phyloP scores from a whole-genome alignment of 257 asterid genomes.

The Verbena officinalis region DNA sequence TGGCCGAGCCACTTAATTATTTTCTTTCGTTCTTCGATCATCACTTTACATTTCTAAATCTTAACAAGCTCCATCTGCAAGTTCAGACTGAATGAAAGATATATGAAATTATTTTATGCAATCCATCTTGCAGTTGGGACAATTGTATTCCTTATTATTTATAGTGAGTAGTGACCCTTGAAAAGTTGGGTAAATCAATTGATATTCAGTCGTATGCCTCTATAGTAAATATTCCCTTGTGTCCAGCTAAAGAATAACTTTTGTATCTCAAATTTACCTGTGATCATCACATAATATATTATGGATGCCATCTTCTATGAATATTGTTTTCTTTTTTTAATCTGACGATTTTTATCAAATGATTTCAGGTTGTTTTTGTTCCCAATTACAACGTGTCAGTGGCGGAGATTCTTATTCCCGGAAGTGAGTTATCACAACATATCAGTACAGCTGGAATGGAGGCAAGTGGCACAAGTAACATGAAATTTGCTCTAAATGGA shows the following conservation, averaged over 20 bases:
- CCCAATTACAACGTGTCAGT: constrained; percentile 98
- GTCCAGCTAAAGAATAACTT: constrained; percentile 4
- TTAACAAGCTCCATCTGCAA: constrained; percentile 9
- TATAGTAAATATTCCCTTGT: neutral
- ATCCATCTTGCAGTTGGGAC: neutral
- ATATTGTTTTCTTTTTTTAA: neutral
- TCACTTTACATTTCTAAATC: too few relatives aligned
- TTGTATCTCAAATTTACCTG: neutral
- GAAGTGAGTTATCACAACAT: constrained; percentile 98
- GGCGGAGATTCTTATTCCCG: constrained; percentile 98
- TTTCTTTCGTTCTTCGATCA: too few relatives aligned
- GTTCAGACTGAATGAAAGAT: constrained; percentile 3
- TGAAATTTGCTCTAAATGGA: constrained; percentile 98
- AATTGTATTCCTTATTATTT: neutral
- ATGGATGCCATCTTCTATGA: neutral
- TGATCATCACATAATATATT: constrained; percentile 6
- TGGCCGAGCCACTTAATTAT: too few relatives aligned
- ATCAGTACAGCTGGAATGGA: constrained; percentile 99
- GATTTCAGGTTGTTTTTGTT: constrained; percentile 81
- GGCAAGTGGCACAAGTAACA: constrained; percentile 99
- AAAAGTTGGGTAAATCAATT: neutral
- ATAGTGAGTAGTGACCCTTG: neutral
- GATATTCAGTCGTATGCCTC: constrained; percentile 1
- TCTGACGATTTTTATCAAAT: constrained; percentile 1
- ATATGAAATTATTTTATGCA: neutral